Conservation (phyloP, 108 stramenopile genomes). For the Mediolabrus comicus region DNA sequence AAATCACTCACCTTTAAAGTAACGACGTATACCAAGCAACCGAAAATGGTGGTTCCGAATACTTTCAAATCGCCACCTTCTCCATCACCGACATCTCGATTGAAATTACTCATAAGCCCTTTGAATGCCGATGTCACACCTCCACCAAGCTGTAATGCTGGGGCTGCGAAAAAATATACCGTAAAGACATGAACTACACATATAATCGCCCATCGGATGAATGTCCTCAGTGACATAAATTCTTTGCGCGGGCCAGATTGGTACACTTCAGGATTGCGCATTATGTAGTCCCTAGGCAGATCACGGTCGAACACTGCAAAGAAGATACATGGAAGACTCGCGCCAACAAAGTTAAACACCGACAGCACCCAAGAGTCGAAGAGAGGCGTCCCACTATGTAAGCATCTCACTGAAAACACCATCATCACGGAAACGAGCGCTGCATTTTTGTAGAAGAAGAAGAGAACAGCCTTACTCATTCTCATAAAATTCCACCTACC, state of each 20-base stretch:
- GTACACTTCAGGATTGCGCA: constrained; percentile 75
- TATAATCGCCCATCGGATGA: constrained; percentile 67
- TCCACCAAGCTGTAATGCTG: constrained; percentile 49
- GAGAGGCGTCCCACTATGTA: constrained; percentile 82
- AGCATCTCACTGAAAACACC: constrained; percentile 62
- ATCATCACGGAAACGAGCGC: constrained; percentile 80
- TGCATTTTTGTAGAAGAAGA: constrained; percentile 98
- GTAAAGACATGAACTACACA: constrained; percentile 62
- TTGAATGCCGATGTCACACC: constrained; percentile 66
- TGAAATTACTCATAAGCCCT: constrained; percentile 60
- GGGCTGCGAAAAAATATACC: constrained; percentile 69
- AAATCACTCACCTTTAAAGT: constrained; percentile 59
- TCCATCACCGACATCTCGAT: constrained; percentile 65
- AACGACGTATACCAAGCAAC: constrained; percentile 61
- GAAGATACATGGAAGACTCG: constrained; percentile 78
- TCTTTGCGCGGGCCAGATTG: constrained; percentile 76
- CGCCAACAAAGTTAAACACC: constrained; percentile 88
- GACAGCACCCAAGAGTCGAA: constrained; percentile 84
- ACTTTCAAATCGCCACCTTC: constrained; percentile 76
- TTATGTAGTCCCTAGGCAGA: constrained; percentile 79
- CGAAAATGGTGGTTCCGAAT: constrained; percentile 75
- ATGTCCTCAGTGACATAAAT: constrained; percentile 59
- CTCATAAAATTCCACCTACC: constrained; percentile 96
- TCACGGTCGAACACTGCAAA: constrained; percentile 93
- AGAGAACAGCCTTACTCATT: constrained; percentile 86